These are phyloP conservation scores for Bolboschoenoplectus hybrid DNA, from an alignment of 202 grass and related monocot genomes.

Conservation along the genomic window DNA sequence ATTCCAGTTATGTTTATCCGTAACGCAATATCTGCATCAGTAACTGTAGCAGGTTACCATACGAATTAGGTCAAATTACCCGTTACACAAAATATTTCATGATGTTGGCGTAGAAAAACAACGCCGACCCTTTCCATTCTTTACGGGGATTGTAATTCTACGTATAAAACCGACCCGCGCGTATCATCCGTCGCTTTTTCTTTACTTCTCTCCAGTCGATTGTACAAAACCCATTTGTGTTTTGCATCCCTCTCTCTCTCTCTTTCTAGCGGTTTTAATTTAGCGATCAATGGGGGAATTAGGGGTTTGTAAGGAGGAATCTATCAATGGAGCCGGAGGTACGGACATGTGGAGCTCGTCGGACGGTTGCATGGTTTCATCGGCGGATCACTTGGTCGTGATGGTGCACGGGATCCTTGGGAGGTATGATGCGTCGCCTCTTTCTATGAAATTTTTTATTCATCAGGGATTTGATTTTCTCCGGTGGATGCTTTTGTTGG, in stretches of 20 bases:
- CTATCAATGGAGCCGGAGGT: conserved; percentile 24
- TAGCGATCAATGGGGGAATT: conserved; percentile 56
- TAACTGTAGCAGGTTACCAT: no score
- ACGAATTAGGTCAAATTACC: neutral
- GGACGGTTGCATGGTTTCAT: conserved; percentile 13
- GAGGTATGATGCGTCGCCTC: conserved; percentile 46
- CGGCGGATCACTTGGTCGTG: conserved; percentile 77
- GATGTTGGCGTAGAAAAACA: neutral
- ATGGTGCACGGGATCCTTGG: conserved; percentile 99
- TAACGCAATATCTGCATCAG: neutral
- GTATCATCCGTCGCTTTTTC: neutral
- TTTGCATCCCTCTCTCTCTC: neutral
- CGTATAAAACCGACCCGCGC: conserved; percentile 25
- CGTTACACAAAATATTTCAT: neutral
- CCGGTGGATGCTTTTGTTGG: neutral
- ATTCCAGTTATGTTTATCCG: neutral
- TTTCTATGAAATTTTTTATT: neutral
- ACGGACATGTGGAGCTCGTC: conserved; percentile 38
- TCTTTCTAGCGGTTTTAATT: neutral
- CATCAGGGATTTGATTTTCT: neutral
- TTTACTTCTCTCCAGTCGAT: conserved; percentile 19
- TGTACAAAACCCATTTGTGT: conserved; percentile 1
- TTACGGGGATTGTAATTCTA: neutral
- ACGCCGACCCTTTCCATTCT: neutral
- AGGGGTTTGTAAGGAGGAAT: conserved; percentile 38